Conservation (phyloP, 2,329 filamentous ascomycete species). For the Chaetomiaceae sp. region DNA sequence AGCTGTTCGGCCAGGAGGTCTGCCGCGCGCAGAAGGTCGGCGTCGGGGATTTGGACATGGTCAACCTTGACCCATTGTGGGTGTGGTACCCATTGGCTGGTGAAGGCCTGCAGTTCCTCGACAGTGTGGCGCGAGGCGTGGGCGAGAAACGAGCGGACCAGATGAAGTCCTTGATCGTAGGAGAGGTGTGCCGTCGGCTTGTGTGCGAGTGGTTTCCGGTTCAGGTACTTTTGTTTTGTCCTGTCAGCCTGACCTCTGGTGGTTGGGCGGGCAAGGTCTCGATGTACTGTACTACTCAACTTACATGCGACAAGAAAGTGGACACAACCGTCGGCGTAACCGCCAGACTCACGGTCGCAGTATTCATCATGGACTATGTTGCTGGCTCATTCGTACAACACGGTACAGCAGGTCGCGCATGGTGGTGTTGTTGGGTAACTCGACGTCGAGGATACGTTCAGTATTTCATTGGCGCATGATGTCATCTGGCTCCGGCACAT, state of each 20-base stretch:
- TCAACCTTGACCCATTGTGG: constrained; percentile 84
- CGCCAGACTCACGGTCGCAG: constrained; percentile 73
- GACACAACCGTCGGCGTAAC: constrained; percentile 84
- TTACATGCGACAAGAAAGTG: constrained; percentile 81
- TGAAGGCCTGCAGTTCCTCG: constrained; percentile 90
- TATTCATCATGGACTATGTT: constrained; percentile 53
- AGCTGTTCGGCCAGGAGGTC: constrained; percentile 66
- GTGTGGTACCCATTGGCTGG: constrained; percentile 82
- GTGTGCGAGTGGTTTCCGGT: constrained; percentile 67
- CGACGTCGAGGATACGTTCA: not conserved
- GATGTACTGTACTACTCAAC: constrained; percentile 36
- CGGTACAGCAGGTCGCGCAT: not conserved
- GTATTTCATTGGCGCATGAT: constrained; percentile 13
- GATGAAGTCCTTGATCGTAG: constrained; percentile 86
- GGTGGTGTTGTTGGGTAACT: not conserved
- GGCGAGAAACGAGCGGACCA: constrained; percentile 79
- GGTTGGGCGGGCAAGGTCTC: no score
- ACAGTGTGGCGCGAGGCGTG: constrained; percentile 87
- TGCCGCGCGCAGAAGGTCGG: constrained; percentile 63
- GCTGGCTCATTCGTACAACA: not conserved
- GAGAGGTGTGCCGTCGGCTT: constrained; percentile 88
- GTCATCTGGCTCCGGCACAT: constrained; percentile 16
- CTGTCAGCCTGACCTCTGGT: no score
- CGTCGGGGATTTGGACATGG: constrained; percentile 58
- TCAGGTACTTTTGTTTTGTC: constrained; percentile 66